Evolutionary conservation across 139 green algal species (phyloP).

Genomic region (Chlamydomonas sp.): DNA sequence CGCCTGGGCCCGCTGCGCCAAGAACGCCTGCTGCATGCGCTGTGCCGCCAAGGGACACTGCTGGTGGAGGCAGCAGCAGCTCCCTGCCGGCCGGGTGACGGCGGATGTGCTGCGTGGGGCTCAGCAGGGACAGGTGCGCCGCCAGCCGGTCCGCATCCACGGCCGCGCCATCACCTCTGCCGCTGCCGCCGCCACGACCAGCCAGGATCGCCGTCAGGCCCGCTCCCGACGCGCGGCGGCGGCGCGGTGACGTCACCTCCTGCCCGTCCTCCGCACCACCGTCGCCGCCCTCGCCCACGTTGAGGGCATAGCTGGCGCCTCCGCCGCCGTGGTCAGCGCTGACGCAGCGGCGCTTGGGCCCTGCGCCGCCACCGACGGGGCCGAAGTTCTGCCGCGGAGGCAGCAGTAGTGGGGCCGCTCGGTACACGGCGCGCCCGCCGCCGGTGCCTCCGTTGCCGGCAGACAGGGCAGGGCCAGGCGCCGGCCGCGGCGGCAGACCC

Average conservation of each 20-base stretch:
- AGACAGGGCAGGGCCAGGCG: neutral
- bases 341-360: slow-evolving; percentile 3
- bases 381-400: too few relatives aligned
- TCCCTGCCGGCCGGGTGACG: neutral
- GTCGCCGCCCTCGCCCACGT: neutral
- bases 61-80: too few relatives aligned
- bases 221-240: neutral
- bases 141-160: neutral
- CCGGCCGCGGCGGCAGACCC: neutral
- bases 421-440: too few relatives aligned
- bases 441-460: too few relatives aligned
- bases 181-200: neutral
- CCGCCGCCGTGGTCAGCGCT: slow-evolving; percentile 2
- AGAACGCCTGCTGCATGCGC: neutral
- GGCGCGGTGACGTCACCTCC: slow-evolving; percentile 32
- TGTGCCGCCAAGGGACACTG: too few relatives aligned
- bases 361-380: neutral
- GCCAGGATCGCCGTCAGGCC: too few relatives aligned
- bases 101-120: neutral
- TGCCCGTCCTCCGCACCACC: neutral
- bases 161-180: neutral
- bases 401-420: too few relatives aligned
- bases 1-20: neutral
- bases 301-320: neutral
- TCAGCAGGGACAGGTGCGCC: neutral